Evolutionary conservation across 2,329 filamentous ascomycete genomes (phyloP).

Genomic region (Onygena corvina): DNA sequence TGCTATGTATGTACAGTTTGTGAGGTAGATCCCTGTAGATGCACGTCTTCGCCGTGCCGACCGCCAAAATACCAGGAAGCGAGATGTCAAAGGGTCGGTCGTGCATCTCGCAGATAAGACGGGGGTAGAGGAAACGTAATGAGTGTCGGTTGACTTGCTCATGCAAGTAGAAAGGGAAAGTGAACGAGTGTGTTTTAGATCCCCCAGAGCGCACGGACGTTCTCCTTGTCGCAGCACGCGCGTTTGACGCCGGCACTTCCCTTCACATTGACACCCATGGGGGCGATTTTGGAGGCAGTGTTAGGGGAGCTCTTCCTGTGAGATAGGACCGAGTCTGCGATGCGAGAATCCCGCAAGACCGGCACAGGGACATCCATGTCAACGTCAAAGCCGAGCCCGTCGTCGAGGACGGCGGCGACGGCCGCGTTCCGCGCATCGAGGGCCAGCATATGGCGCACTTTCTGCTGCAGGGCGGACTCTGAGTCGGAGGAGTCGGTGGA

Average conservation of each 20-base stretch:
- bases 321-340: constrained; percentile 26
- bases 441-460: constrained; percentile 30
- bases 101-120: too few species aligned
- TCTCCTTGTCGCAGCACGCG: constrained; percentile 26
- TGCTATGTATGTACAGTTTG: too few species aligned
- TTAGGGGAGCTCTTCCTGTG: constrained; percentile 16
- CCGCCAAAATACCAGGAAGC: too few species aligned
- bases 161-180: neutral
- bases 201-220: constrained; percentile 9
- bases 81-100: too few species aligned
- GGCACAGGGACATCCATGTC: constrained; percentile 19
- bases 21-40: too few species aligned
- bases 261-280: constrained; percentile 21
- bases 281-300: constrained; percentile 17
- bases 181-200: neutral
- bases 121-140: too few species aligned
- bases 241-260: constrained; percentile 28
- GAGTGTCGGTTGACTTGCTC: too few species aligned
- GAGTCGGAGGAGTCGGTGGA: constrained; percentile 28
- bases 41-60: too few species aligned
- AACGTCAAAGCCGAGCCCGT: too few species aligned
- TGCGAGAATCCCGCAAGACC: constrained; percentile 24
- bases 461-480: constrained; percentile 23
- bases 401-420: too few species aligned
- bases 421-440: constrained; percentile 16